Conservation (phyloP, 768 basidiomycete species). For the Leccinum pellstonianum region DNA sequence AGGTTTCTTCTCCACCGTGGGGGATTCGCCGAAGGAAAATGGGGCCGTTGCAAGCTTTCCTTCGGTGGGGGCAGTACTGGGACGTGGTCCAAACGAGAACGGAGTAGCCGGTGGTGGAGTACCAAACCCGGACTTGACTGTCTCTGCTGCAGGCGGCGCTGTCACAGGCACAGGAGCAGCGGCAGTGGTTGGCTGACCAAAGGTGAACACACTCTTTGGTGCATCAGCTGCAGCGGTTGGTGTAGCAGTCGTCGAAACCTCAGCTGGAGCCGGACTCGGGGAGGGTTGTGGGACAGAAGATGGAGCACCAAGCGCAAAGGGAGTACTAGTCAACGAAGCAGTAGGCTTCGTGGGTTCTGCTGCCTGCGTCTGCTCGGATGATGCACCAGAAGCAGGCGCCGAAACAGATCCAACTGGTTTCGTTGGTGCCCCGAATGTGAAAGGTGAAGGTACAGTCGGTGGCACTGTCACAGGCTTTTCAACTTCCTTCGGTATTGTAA, state of each 20-base stretch:
- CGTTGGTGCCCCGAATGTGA: constrained; percentile 29
- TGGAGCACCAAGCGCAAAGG: constrained; percentile 33
- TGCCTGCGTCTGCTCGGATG: constrained; percentile 12
- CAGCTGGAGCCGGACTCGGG: background rate
- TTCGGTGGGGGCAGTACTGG: constrained; percentile 21
- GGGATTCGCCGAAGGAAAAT: constrained; percentile 34
- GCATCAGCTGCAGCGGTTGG: constrained; percentile 22
- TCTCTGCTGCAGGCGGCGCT: constrained; percentile 28
- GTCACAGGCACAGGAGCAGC: constrained; percentile 8
- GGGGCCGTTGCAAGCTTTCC: constrained; percentile 22
- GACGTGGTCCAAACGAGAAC: constrained; percentile 46
- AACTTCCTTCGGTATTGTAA: constrained; percentile 16
- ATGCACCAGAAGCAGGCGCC: constrained; percentile 2
- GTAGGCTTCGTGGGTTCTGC: constrained; percentile 9
- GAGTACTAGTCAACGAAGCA: constrained; percentile 3
- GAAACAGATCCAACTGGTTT: constrained; percentile 23
- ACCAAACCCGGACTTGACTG: constrained; percentile 45
- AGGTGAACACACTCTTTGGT: constrained; percentile 35
- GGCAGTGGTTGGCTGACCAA: constrained; percentile 25
- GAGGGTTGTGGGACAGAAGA: constrained; percentile 4
- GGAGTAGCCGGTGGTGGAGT: constrained; percentile 23
- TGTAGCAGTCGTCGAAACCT: constrained; percentile 10
- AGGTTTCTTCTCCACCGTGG: constrained; percentile 37
- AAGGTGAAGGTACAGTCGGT: constrained; percentile 19
- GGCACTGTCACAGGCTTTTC: constrained; percentile 15